Evolutionary conservation across 768 basidiomycete species (phyloP).

Genomic region (Crepidotus variabilis): DNA sequence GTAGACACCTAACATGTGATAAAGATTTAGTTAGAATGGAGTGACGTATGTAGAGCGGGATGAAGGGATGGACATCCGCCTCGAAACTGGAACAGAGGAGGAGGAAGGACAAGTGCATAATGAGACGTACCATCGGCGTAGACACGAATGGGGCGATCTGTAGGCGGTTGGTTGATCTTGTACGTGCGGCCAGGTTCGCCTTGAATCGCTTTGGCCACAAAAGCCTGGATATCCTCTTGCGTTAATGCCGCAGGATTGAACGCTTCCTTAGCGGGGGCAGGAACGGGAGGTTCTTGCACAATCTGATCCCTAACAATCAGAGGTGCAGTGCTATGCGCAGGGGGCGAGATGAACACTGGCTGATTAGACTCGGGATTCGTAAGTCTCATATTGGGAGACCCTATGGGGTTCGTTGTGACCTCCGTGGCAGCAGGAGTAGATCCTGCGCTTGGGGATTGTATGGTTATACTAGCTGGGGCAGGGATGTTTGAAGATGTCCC

Average conservation of each 20-base stretch:
- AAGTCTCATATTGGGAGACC: slow-evolving; percentile 5
- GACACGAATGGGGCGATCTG: slow-evolving; percentile 75
- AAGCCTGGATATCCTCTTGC: slow-evolving; percentile 74
- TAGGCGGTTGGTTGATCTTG: slow-evolving; percentile 83
- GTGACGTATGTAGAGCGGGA: slow-evolving; percentile 23
- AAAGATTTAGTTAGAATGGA: slow-evolving; percentile 7
- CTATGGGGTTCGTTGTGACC: no score
- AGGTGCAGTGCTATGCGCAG: slow-evolving; percentile 22
- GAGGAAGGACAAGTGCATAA: neutral
- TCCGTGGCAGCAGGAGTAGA: neutral
- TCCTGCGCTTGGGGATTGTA: slow-evolving; percentile 11
- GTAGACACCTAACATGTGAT: slow-evolving; percentile 70
- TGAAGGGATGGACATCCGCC: slow-evolving; percentile 3
- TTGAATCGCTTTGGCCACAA: slow-evolving; percentile 71
- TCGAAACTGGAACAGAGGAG: neutral
- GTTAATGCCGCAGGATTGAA: slow-evolving; percentile 70
- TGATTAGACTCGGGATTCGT: slow-evolving; percentile 21
- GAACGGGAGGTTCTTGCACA: slow-evolving; percentile 36
- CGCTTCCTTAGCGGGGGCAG: slow-evolving; percentile 29
- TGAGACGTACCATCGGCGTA: slow-evolving; percentile 83
- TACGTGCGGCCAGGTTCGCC: slow-evolving; percentile 66
- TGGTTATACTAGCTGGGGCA: neutral
- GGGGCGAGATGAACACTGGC: slow-evolving; percentile 32
- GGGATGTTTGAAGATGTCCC: slow-evolving; percentile 20
- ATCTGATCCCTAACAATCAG: slow-evolving; percentile 21